Evolutionary conservation across 2,329 filamentous ascomycete genomes (phyloP).

Genomic region (Neurospora crassa): DNA sequence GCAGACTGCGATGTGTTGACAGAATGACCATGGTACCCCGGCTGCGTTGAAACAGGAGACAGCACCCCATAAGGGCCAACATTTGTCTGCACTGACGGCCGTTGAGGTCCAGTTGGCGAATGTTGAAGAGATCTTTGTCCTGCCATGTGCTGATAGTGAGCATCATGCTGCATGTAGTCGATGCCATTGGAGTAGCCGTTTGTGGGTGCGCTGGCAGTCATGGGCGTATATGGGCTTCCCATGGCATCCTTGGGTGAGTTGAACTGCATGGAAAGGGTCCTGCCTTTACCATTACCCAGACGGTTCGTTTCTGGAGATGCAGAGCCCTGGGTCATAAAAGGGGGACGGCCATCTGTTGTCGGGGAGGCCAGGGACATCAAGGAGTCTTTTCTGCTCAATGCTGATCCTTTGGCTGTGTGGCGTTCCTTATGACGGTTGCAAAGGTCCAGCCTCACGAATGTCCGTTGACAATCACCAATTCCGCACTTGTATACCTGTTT

Average conservation of each 20-base stretch:
- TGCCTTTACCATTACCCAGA: conserved; percentile 30
- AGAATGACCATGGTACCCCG: conserved; percentile 38
- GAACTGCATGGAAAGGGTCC: conserved; percentile 32
- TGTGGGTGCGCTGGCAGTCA: conserved; percentile 32
- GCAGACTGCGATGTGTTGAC: conserved; percentile 35
- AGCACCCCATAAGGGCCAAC: conserved; percentile 41
- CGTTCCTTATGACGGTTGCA: conserved; percentile 77
- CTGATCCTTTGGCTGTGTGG: conserved; percentile 70
- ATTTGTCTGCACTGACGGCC: conserved; percentile 37
- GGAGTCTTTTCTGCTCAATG: conserved; percentile 64
- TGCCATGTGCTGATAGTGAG: conserved; percentile 22
- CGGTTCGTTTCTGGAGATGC: conserved; percentile 39
- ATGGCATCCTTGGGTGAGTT: conserved; percentile 35
- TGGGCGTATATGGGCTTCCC: conserved; percentile 37
- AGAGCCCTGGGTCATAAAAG: conserved; percentile 31
- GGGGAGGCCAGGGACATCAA: conserved; percentile 44
- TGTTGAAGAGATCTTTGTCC: conserved; percentile 25
- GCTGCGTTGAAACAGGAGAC: conserved; percentile 41
- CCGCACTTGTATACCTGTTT: conserved; percentile 94
- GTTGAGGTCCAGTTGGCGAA: conserved; percentile 32
- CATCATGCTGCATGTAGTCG: conserved; percentile 35
- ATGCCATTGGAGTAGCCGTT: conserved; percentile 28
- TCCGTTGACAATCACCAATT: conserved; percentile 79
- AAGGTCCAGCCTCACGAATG: conserved; percentile 88
- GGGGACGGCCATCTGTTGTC: conserved; percentile 29